Evolutionary conservation across 805 yeast species (phyloP).

Genomic region (Pichia pseudocactophila): DNA sequence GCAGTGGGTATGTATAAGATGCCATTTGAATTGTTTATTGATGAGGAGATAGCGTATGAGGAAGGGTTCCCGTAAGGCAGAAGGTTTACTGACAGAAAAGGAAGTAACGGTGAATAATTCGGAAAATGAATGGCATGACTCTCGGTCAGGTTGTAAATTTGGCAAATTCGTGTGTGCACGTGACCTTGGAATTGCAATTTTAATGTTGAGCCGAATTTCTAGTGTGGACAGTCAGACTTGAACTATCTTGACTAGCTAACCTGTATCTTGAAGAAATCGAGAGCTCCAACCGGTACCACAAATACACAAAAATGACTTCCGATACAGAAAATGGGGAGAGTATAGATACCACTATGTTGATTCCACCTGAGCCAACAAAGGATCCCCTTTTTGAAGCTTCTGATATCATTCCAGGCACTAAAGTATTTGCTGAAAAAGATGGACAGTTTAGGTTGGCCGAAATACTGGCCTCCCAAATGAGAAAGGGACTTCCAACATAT

Average conservation of each 20-base stretch:
- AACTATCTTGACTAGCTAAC: no score
- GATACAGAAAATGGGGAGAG: slow-evolving; percentile 24
- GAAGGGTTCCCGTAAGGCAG: no score
- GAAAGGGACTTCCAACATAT: slow-evolving; percentile 70
- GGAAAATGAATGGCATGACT: no score
- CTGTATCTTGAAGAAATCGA: no score
- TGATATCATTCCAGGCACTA: slow-evolving; percentile 67
- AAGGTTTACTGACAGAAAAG: no score
- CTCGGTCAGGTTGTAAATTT: background rate
- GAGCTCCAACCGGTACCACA: no score
- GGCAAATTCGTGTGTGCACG: background rate
- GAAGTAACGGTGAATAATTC: no score
- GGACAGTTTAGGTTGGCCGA: slow-evolving; percentile 77
- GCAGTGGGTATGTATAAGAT: slow-evolving; percentile 31
- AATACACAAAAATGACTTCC: slow-evolving; percentile 18
- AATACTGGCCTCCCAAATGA: slow-evolving; percentile 62
- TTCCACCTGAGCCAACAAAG: slow-evolving; percentile 25
- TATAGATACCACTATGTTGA: slow-evolving; percentile 23
- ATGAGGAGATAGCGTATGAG: no score
- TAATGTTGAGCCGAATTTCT: no score
- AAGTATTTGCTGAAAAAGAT: slow-evolving; percentile 74
- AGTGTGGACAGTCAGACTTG: no score
- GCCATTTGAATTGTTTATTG: no score
- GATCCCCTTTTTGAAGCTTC: slow-evolving; percentile 28
- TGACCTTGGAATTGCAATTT: no score